Base-by-base conservation (phyloP, 2,329 filamentous ascomycete species). In the Aaosphaeria arxii region DNA sequence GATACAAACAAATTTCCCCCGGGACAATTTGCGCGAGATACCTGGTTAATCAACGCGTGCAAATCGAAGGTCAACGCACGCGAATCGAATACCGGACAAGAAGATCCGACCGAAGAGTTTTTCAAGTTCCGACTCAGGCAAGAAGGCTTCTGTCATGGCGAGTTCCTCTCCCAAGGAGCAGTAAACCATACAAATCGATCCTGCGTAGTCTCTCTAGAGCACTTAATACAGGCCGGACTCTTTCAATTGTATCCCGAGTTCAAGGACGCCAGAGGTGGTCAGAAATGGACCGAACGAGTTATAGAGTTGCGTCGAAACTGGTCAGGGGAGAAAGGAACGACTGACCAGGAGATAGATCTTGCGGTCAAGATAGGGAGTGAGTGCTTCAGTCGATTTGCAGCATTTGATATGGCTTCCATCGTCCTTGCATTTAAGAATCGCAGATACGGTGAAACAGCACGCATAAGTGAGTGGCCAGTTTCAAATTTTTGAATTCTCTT, bases 101-200 rank as follows among this genome's bases (percentile, higher is more conserved):
- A 24, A 9, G 29, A 42, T 48, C 13, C 6, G 40, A 31, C 32
- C 17, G n/a, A 35, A 48, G 30, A 17, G 5, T 42, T 51, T 17
- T 51, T 51, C 24, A 30, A 48, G 11, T 46, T 42, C 32, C 46
- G 49, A 32, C 43, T 40, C 17, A 24, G 45, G 24, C 40, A 42
- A 9, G 33, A 45, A 33, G 42, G 42, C 13, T 51, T 30, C 28
- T 51, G 48, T 46, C 48, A 51, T 38, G 46, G 49, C 45, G 42
- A 51, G 35, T 51, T 45, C 40, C 42, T 51, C 32, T 51, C 49
- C 17, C 46, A 51, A 40, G 42, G 49, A 39, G 45, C 31, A 40
- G 45, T 51, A 30, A 48, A 48, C 38, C 29, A 33, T 44, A 24
- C 13, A 45, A 29, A 33, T 45, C 30, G 42, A 43, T 48, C 49